A percentile compares a stretch with the other conserved stretches of the same genome.
Conservation (phyloP, 257 asterid species). For the Fraxinus pennsylvanica region DNA sequence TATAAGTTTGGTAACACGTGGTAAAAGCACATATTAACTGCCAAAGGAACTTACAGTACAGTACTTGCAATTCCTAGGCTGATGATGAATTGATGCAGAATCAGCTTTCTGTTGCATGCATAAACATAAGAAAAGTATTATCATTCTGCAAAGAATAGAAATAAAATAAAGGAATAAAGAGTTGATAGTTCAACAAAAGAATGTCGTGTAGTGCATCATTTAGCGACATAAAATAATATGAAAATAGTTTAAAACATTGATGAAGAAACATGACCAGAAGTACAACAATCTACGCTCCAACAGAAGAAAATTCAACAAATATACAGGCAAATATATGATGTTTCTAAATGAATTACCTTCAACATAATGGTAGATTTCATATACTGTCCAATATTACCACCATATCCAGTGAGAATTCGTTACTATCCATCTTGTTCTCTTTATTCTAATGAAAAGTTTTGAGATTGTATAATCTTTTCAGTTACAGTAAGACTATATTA, state of each 20-base stretch:
- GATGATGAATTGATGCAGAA: conserved; percentile 35
- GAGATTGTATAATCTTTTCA: too few relatives aligned
- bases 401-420: conserved; percentile 5
- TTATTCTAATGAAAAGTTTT: not conserved
- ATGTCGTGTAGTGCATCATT: not conserved
- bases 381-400: not conserved
- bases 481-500: too few relatives aligned
- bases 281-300: not conserved
- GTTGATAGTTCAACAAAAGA: not conserved
- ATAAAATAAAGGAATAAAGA: conserved; percentile 1
- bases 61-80: conserved; percentile 58
- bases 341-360: not conserved
- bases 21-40: conserved; percentile 23
- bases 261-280: not conserved
- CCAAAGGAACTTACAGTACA: conserved; percentile 69
- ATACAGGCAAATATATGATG: conserved; percentile 14
- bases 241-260: not conserved
- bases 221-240: not conserved
- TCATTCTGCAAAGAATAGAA: conserved; percentile 27
- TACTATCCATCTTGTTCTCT: conserved; percentile 1
- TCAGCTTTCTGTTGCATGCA: conserved; percentile 50
- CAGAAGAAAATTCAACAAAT: not conserved
- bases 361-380: conserved; percentile 4
- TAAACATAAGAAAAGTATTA: conserved; percentile 30
- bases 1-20: conserved; percentile 32